Percentiles rank a stretch among this genome's conserved stretches.
These are phyloP conservation scores for Kazachstania viticola DNA, from an alignment of 805 yeast species.

Conservation along the genomic window DNA sequence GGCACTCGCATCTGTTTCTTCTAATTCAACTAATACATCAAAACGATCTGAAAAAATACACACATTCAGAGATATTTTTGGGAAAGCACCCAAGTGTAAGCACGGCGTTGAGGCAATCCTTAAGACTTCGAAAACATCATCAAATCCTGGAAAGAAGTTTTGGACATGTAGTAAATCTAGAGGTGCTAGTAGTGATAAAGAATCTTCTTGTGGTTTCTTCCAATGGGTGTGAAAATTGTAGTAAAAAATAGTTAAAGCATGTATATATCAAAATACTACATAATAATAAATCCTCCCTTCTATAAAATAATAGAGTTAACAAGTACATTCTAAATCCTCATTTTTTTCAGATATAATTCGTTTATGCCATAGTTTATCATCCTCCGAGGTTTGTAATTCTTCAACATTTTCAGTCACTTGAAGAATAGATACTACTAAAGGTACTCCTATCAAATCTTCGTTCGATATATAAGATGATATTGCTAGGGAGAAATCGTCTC, in stretches of 20 bases:
- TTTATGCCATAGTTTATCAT: constrained; percentile 20
- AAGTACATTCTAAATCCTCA: constrained; percentile 7
- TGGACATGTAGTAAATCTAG: constrained; percentile 40
- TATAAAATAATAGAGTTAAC: too few species aligned
- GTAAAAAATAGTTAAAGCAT: background rate
- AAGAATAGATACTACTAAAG: constrained; percentile 13
- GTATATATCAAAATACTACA: background rate
- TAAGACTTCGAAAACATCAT: constrained; percentile 33
- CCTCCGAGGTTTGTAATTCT: constrained; percentile 16
- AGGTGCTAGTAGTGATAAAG: constrained; percentile 20
- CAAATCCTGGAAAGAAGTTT: constrained; percentile 39
- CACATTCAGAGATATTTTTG: constrained; percentile 13
- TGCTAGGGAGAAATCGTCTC: constrained; percentile 20
- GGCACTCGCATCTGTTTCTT: too few species aligned
- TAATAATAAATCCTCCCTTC: too few species aligned
- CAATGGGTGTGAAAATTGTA: constrained; percentile 32
- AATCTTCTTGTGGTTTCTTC: constrained; percentile 40
- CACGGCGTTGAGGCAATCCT: constrained; percentile 38
- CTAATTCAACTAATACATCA: background rate
- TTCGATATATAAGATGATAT: constrained; percentile 24
- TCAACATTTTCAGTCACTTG: constrained; percentile 15
- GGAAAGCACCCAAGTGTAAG: constrained; percentile 34
- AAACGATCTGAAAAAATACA: constrained; percentile 1
- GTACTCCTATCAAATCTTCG: constrained; percentile 19
- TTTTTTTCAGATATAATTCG: too few species aligned